phyloP scores from a whole-genome alignment of 371 early-diverging fungal genomes.

The Phascolomyces articulosus region DNA sequence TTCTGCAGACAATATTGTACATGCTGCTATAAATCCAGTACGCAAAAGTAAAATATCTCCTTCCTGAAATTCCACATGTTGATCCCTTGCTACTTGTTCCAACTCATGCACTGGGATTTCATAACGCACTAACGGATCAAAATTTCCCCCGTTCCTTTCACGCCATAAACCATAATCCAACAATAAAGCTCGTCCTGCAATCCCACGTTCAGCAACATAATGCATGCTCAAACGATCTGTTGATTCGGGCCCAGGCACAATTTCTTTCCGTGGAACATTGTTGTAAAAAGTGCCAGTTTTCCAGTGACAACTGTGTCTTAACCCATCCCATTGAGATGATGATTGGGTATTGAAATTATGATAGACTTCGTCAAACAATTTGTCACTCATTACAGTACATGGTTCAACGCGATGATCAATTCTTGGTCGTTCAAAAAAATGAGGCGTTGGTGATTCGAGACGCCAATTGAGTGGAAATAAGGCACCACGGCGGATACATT shows the following conservation, averaged over 20 bases:
- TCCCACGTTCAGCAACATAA: conserved; percentile 46
- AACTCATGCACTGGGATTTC: conserved; percentile 39
- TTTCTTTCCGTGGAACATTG: conserved; percentile 23
- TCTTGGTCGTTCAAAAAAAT: conserved; percentile 25
- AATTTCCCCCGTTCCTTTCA: conserved; percentile 14
- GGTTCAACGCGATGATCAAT: conserved; percentile 19
- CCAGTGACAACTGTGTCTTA: conserved; percentile 33
- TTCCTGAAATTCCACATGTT: conserved; percentile 33
- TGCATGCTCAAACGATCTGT: conserved; percentile 39
- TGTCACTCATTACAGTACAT: background rate
- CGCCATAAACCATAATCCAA: conserved; percentile 48
- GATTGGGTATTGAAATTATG: conserved; percentile 40
- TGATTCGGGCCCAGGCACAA: background rate
- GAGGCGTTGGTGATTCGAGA: conserved; percentile 28
- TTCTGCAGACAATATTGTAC: conserved; percentile 7
- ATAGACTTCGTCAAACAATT: conserved; percentile 37
- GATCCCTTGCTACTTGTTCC: conserved; percentile 33
- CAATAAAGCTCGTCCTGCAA: conserved; percentile 46
- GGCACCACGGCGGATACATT: conserved; percentile 21
- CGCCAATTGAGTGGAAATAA: conserved; percentile 45
- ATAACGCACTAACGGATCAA: conserved; percentile 30
- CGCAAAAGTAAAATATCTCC: conserved; percentile 47
- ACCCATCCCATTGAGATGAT: conserved; percentile 50
- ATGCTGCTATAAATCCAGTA: conserved; percentile 38
- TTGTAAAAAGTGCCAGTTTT: conserved; percentile 31